A percentile compares a stretch with the other conserved stretches of the same genome.
Conservation (phyloP, 768 basidiomycete genomes). For the Boletus sp. region DNA sequence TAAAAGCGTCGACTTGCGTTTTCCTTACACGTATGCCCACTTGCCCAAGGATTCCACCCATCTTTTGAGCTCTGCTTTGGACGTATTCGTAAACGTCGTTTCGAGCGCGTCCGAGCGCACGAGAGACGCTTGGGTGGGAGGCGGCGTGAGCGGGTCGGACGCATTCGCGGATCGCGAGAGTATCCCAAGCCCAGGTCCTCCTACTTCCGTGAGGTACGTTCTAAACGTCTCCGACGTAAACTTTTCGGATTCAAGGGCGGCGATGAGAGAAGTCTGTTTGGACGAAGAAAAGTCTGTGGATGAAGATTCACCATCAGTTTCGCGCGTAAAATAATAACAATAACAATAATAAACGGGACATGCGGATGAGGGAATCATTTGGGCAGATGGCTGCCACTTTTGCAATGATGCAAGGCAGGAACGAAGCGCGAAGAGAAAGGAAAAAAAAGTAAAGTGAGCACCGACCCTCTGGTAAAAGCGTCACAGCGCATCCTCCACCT, state of each 20-base stretch:
- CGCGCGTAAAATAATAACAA: not conserved
- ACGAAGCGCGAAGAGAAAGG: not conserved
- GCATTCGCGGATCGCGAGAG: constrained; percentile 49
- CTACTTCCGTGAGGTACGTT: constrained; percentile 85
- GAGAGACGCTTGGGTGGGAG: constrained; percentile 14
- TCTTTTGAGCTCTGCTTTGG: constrained; percentile 26
- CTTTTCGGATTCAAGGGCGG: constrained; percentile 41
- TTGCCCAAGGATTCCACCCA: constrained; percentile 38
- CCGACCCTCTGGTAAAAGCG: constrained; percentile 90
- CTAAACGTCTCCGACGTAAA: constrained; percentile 35
- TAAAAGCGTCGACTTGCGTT: not conserved
- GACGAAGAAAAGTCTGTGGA: constrained; percentile 64
- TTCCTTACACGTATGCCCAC: constrained; percentile 39
- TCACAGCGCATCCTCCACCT: constrained; percentile 97
- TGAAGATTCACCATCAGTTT: not conserved
- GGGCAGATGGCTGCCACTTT: not conserved
- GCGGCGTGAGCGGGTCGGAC: constrained; percentile 27
- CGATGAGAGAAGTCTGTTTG: constrained; percentile 54
- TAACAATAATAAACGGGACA: too few relatives aligned
- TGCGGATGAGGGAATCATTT: too few relatives aligned
- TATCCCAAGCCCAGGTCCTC: constrained; percentile 89
- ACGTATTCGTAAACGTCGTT: constrained; percentile 26
- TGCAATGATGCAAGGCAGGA: not conserved
- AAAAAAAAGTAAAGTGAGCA: not conserved
- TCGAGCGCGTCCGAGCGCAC: constrained; percentile 9